Conservation (phyloP, 495 filamentous ascomycete species). For the Penicillium fimorum region DNA sequence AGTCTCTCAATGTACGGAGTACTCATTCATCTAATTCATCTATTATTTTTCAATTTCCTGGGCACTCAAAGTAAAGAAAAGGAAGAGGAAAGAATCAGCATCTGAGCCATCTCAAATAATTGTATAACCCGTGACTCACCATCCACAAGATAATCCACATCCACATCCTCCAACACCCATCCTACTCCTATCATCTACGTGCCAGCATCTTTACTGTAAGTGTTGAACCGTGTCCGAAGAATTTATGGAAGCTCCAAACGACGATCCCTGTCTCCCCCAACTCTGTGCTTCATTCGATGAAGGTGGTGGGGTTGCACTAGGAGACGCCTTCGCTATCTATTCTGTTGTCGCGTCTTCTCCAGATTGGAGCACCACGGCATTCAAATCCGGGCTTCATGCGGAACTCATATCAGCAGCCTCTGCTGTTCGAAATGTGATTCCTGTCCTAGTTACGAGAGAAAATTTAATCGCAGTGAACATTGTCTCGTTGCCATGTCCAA, state of each 20-base stretch:
- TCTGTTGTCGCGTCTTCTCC: slow-evolving; percentile 14
- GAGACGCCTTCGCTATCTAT: slow-evolving; percentile 12
- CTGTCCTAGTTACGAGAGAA: slow-evolving; percentile 2
- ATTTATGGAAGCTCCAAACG: background rate
- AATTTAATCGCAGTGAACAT: background rate
- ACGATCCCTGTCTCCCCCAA: background rate
- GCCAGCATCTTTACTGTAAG: background rate
- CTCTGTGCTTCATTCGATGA: slow-evolving; percentile 9
- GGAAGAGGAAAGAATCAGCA: no score
- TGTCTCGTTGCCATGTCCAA: slow-evolving; percentile 5
- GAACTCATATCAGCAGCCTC: slow-evolving; percentile 4
- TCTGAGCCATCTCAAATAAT: no score
- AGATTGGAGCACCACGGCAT: background rate
- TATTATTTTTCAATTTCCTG: no score
- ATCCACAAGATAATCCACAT: background rate
- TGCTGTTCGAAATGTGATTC: slow-evolving; percentile 4
- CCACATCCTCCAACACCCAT: background rate
- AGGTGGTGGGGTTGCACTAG: slow-evolving; percentile 11
- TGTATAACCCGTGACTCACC: background rate
- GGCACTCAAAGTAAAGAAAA: no score
- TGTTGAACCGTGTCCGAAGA: background rate
- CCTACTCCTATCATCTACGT: background rate
- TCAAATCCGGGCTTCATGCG: background rate
- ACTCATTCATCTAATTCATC: no score
- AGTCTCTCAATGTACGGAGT: no score